Evolutionary conservation across 2,329 filamentous ascomycete species (phyloP).

Genomic region (Colletotrichum sp.): DNA sequence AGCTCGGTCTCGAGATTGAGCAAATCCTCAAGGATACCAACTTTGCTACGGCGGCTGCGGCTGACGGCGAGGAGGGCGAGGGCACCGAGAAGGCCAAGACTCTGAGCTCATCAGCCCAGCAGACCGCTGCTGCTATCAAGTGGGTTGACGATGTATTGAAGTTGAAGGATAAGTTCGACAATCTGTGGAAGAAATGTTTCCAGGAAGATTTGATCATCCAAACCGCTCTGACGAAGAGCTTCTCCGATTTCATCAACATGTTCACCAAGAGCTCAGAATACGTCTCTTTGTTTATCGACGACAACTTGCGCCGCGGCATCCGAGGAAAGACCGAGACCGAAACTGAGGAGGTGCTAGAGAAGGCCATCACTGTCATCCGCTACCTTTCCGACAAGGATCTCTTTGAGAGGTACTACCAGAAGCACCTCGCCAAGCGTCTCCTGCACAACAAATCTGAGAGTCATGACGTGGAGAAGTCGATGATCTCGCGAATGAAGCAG

Average conservation of each 20-base stretch:
- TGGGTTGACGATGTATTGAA: slow-evolving; percentile 93
- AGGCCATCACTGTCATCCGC: slow-evolving; percentile 84
- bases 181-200: slow-evolving; percentile 77
- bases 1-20: slow-evolving; percentile 85
- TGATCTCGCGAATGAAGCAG: slow-evolving; percentile 96
- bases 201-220: slow-evolving; percentile 77
- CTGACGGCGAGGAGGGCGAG: slow-evolving; percentile 54
- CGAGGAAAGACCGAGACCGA: slow-evolving; percentile 91
- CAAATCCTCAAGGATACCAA: slow-evolving; percentile 63
- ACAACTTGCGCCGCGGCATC: slow-evolving; percentile 92
- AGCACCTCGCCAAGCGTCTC: slow-evolving; percentile 87
- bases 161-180: slow-evolving; percentile 90
- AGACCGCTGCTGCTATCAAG: slow-evolving; percentile 85
- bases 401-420: slow-evolving; percentile 98
- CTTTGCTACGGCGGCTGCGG: slow-evolving; percentile 46
- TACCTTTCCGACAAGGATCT: slow-evolving; percentile 93
- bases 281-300: slow-evolving; percentile 95
- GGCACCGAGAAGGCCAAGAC: slow-evolving; percentile 51
- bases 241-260: slow-evolving; percentile 92
- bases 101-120: slow-evolving; percentile 62
- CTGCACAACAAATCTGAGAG: slow-evolving; percentile 90
- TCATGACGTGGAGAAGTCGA: slow-evolving; percentile 90
- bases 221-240: slow-evolving; percentile 83
- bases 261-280: slow-evolving; percentile 88
- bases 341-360: slow-evolving; percentile 83